Base-by-base conservation (phyloP, 1,284 basidiomycete genomes). In the Veloboletus limbatus region DNA sequence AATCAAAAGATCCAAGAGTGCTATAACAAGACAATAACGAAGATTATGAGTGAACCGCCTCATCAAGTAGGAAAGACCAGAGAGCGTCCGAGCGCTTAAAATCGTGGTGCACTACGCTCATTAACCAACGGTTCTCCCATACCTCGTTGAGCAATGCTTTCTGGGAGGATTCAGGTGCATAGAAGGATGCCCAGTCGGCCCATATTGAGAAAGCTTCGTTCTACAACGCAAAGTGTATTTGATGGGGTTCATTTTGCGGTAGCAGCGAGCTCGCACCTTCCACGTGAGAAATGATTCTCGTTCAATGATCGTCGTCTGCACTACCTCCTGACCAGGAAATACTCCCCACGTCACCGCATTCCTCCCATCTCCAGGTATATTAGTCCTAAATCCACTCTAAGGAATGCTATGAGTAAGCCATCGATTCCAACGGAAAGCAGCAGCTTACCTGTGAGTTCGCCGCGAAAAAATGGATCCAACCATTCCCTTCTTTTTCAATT, bases 311-410 rank as follows among this genome's bases (percentile, higher is more conserved):
- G 97, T 99, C 8, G 95, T 92, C 65, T 98, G 96, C 2, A 88
- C 82, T 48, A 99, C 88, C 69, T 99, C 97, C 63, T 95, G 88
- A 0, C 92, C 93, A 4, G 97, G 93, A 70, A 99, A 99, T 8
- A 97, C 89, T 52, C 96, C 96, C 97, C 96, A 99, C 0, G 97
- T 99, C 21, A 99, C 97, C 0, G 95, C 96, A 67, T 97, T 97
- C 44, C 92, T 82, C 8, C 82, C 87, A 30, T 82, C 83, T 25
- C 85, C 80, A 3, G 80, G 75, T 10, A 93, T 81, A 67, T 97
- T 98, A 24, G 85, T 92, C 48, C 75, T 73, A 58, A 84, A 84
- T 48, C 94, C 88, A 43, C 91, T 94, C 83, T 92, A 13, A 47
- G 31, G 25, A 7, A n/a, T 10, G 6, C 14, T 16, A 37, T 21